These are phyloP conservation scores for Geosmithia morbida DNA, from an alignment of 2,329 filamentous ascomycete species.

Conservation along the genomic window DNA sequence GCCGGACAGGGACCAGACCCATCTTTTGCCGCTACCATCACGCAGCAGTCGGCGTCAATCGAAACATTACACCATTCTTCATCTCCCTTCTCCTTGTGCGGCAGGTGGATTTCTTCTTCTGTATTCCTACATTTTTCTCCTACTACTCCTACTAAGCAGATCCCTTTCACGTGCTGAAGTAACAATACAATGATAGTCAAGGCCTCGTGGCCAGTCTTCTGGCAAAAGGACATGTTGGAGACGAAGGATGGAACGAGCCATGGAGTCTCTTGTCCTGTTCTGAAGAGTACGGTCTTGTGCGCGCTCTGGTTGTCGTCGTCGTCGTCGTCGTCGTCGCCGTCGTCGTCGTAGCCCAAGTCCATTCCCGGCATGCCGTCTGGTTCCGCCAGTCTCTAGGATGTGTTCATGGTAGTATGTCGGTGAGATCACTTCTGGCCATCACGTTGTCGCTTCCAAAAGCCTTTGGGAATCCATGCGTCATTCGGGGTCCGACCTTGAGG, in stretches of 20 bases:
- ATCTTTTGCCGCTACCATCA: no score
- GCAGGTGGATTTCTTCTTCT: background rate
- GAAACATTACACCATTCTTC: no score
- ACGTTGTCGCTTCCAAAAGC: no score
- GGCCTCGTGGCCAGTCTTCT: background rate
- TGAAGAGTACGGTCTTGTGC: background rate
- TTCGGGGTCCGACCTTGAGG: no score
- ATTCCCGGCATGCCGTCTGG: background rate
- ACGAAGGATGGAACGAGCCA: background rate
- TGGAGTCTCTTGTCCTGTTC: background rate
- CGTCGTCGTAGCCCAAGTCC: background rate
- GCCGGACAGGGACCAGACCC: no score
- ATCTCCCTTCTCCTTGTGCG: no score
- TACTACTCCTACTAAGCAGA: background rate
- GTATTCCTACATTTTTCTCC: background rate
- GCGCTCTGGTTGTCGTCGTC: no score
- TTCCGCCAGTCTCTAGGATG: background rate
- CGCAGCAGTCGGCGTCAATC: no score
- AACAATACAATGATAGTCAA: background rate
- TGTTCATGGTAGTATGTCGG: background rate
- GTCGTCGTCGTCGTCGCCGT: no score
- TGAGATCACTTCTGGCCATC: background rate
- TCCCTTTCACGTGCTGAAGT: background rate
- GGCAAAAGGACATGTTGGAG: background rate
- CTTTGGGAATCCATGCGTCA: no score